phyloP scores from a whole-genome alignment of 345 rosid genomes.

The Eucalyptus coolabah region DNA sequence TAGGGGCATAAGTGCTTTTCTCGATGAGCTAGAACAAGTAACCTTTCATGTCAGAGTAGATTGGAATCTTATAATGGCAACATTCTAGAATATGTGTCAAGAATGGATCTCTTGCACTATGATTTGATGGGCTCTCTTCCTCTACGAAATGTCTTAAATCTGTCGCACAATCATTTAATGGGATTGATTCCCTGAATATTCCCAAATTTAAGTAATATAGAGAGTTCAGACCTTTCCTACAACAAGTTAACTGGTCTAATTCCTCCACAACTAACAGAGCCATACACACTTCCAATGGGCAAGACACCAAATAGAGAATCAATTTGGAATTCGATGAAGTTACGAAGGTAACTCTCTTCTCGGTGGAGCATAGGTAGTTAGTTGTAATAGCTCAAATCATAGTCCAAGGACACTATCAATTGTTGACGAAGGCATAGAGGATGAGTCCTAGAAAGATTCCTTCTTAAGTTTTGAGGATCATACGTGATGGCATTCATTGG shows the following conservation, averaged over 20 bases:
- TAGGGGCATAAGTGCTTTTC: neutral
- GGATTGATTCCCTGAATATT: slow-evolving; percentile 8
- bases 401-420: too few species aligned
- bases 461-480: too few species aligned
- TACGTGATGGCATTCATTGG: too few species aligned
- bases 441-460: too few species aligned
- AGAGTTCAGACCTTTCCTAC: slow-evolving; percentile 15
- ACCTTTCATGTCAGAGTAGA: neutral
- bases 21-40: neutral
- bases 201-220: neutral
- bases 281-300: too few species aligned
- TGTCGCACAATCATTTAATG: slow-evolving; percentile 1
- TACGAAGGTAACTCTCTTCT: too few species aligned
- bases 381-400: too few species aligned
- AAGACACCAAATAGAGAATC: too few species aligned
- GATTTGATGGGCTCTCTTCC: neutral
- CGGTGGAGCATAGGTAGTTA: accelerated
- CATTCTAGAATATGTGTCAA: neutral
- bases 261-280: neutral
- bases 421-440: too few species aligned
- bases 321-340: too few species aligned
- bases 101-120: neutral
- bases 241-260: slow-evolving; percentile 4
- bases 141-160: neutral
- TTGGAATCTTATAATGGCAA: neutral